Conservation (phyloP, 2,329 filamentous ascomycete species). For the Fusarium pseudoanthophilum region DNA sequence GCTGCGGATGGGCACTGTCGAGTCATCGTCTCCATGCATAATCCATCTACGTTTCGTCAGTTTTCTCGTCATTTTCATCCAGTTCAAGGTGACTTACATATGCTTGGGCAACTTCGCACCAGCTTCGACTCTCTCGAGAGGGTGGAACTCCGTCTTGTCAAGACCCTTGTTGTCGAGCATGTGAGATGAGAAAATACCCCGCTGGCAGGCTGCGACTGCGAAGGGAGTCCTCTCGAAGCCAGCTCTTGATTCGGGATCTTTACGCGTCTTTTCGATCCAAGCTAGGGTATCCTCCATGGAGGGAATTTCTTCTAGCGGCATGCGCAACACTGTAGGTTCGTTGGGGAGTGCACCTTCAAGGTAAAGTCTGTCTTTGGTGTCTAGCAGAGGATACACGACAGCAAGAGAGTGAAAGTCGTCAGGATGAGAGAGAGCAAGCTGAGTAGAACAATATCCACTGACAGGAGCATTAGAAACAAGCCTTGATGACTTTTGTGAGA, state of each 20-base stretch:
- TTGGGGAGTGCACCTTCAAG: conserved; percentile 4
- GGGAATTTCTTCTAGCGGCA: conserved; percentile 15
- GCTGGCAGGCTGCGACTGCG: conserved; percentile 10
- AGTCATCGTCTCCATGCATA: conserved; percentile 38
- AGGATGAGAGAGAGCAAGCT: conserved; percentile 39
- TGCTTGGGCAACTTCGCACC: conserved; percentile 25
- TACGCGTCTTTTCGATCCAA: conserved; percentile 33
- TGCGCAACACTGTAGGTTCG: conserved; percentile 22
- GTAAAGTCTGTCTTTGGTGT: conserved; percentile 33
- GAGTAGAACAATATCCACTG: conserved; percentile 39
- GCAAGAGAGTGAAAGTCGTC: conserved; percentile 32
- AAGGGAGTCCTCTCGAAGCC: conserved; percentile 22
- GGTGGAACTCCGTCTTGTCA: conserved; percentile 7
- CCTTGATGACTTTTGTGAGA: accelerated
- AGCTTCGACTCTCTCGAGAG: conserved; percentile 25
- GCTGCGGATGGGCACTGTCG: conserved; percentile 2
- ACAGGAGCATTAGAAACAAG: neutral
- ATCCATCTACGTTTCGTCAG: conserved; percentile 25
- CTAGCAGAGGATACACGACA: conserved; percentile 37
- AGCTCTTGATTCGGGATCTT: conserved; percentile 1
- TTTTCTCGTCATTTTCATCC: accelerated
- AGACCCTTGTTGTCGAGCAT: conserved; percentile 29
- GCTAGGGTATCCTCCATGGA: conserved; percentile 15
- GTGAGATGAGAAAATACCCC: conserved; percentile 25
- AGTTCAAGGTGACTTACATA: neutral